These are phyloP conservation scores for Penicillium pancosmium DNA, from an alignment of 495 filamentous ascomycete species.

Conservation along the genomic window DNA sequence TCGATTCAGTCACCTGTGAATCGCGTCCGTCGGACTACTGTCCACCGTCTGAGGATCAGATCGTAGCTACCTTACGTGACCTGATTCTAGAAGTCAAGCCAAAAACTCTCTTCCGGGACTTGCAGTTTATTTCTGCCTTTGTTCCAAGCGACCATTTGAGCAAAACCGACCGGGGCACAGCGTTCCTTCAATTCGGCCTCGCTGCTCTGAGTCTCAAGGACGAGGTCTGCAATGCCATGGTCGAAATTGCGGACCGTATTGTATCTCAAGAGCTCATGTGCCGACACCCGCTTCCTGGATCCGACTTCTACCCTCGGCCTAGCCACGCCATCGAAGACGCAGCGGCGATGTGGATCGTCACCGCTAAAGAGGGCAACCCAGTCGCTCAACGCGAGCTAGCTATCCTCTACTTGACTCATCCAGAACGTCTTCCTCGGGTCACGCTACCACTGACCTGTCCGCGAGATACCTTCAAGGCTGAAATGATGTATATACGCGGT, in stretches of 20 bases:
- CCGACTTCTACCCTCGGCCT: slow-evolving; percentile 36
- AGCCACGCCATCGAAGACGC: slow-evolving; percentile 74
- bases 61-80: slow-evolving; percentile 75
- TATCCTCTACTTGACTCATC: slow-evolving; percentile 91
- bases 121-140: slow-evolving; percentile 94
- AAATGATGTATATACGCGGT: slow-evolving; percentile 69
- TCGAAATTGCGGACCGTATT: slow-evolving; percentile 65
- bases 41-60: slow-evolving; percentile 56
- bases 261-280: slow-evolving; percentile 47
- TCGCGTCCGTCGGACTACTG: slow-evolving; percentile 43
- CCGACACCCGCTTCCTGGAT: slow-evolving; percentile 44
- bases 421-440: slow-evolving; percentile 81
- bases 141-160: slow-evolving; percentile 80
- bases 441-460: slow-evolving; percentile 84
- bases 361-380: slow-evolving; percentile 89
- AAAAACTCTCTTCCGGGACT: slow-evolving; percentile 88
- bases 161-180: slow-evolving; percentile 83
- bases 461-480: slow-evolving; percentile 87
- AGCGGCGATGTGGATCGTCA: slow-evolving; percentile 89
- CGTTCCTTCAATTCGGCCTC: slow-evolving; percentile 91
- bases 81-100: slow-evolving; percentile 82
- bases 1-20: slow-evolving; percentile 41
- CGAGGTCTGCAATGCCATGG: slow-evolving; percentile 85
- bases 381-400: slow-evolving; percentile 94
- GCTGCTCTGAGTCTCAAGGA: slow-evolving; percentile 88